These are phyloP conservation scores for Arachnomyces sp. DNA, from an alignment of 2,329 filamentous ascomycete species.

Conservation along the genomic window DNA sequence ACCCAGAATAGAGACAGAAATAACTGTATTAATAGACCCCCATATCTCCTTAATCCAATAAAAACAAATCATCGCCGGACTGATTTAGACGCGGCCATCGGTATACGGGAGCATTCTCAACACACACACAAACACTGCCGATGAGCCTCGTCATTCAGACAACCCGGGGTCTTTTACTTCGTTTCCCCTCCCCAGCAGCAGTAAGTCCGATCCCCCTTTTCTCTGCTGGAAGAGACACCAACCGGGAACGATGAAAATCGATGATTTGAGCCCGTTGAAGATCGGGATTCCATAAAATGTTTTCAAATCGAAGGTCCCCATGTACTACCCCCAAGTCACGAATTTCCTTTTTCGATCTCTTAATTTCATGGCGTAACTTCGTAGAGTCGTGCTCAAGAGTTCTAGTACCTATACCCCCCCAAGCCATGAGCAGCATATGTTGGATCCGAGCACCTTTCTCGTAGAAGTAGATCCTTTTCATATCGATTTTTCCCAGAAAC, in stretches of 20 bases:
- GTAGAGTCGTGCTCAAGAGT: constrained; percentile 3
- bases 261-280: constrained; percentile 15
- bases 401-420: constrained; percentile 15
- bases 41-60: no score
- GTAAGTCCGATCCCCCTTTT: no score
- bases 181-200: no score
- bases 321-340: constrained; percentile 14
- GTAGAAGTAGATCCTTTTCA: constrained; percentile 21
- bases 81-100: no score
- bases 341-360: constrained; percentile 9
- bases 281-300: constrained; percentile 21
- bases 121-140: no score
- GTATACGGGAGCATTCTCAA: no score
- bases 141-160: no score
- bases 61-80: no score
- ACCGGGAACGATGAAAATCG: constrained; percentile 17
- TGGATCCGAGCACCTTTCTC: constrained; percentile 21
- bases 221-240: no score
- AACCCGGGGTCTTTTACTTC: no score
- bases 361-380: constrained; percentile 7
- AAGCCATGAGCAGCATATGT: constrained; percentile 26
- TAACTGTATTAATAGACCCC: no score
- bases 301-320: constrained; percentile 15
- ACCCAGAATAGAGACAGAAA: no score
- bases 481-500: constrained; percentile 20